A percentile compares a stretch with the other conserved stretches of the same genome.
phyloP scores from a whole-genome alignment of 202 grass and related monocot genomes.

The Alloteropsis angusta region DNA sequence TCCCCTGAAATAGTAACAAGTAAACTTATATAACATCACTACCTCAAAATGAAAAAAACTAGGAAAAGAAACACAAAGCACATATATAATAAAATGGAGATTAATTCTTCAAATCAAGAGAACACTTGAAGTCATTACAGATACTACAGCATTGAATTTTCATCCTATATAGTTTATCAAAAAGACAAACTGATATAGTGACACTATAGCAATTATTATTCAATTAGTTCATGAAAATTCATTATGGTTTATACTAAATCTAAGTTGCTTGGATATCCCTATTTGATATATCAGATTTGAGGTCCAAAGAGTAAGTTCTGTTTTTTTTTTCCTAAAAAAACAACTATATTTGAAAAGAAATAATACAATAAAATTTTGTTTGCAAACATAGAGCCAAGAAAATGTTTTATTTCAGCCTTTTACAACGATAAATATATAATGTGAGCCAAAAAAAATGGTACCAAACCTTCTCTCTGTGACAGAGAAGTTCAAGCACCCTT shows the following conservation, averaged over 20 bases:
- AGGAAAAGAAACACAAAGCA: not conserved
- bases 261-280: not conserved
- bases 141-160: not conserved
- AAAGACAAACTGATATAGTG: not conserved
- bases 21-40: not conserved
- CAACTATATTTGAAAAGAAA: not conserved
- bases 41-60: not conserved
- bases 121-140: not conserved
- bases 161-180: not conserved
- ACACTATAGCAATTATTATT: not conserved
- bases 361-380: not conserved
- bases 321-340: no score
- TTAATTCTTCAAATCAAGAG: not conserved
- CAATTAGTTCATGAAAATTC: not conserved
- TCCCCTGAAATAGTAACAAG: slow-evolving; percentile 54
- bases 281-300: not conserved
- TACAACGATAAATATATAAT: not conserved
- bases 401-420: not conserved
- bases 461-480: slow-evolving; percentile 83
- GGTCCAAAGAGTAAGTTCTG: not conserved
- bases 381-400: not conserved
- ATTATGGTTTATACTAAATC: not conserved
- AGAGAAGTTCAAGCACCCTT: slow-evolving; percentile 94
- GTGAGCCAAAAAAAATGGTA: not conserved
- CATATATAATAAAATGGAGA: not conserved